phyloP scores from a whole-genome alignment of 805 yeast genomes.

The Metschnikowia rubicola region DNA sequence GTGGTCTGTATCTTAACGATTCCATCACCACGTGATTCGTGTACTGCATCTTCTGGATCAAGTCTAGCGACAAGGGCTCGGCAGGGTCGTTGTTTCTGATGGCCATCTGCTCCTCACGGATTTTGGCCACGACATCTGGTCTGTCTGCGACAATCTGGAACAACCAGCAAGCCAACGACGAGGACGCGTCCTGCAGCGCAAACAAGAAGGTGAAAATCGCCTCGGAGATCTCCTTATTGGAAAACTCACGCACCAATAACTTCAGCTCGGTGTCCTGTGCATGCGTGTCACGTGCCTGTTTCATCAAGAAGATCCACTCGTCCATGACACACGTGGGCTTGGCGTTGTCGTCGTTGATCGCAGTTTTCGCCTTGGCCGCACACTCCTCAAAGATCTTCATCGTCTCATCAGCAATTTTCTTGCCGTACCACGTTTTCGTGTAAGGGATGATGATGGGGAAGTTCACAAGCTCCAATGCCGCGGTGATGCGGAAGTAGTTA shows the following conservation, averaged over 20 bases:
- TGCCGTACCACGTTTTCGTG: conserved; percentile 98
- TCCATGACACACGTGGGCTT: conserved; percentile 88
- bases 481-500: conserved; percentile 87
- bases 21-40: conserved; percentile 91
- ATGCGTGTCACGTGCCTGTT: conserved; percentile 57
- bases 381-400: conserved; percentile 88
- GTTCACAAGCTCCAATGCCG: conserved; percentile 94
- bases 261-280: conserved; percentile 51
- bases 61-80: conserved; percentile 57
- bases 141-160: conserved; percentile 95
- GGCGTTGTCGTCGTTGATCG: conserved; percentile 69
- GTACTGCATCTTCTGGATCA: conserved; percentile 84
- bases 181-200: conserved; percentile 97
- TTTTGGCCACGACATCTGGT: conserved; percentile 81
- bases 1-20: conserved; percentile 91
- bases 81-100: conserved; percentile 77
- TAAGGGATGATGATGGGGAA: conserved; percentile 95
- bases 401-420: conserved; percentile 86
- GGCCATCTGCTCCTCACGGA: conserved; percentile 86
- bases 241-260: conserved; percentile 71
- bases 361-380: conserved; percentile 82
- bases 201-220: conserved; percentile 94
- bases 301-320: conserved; percentile 88
- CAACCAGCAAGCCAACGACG: conserved; percentile 96
- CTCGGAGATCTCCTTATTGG: conserved; percentile 90